A percentile compares a stretch with the other conserved stretches of the same genome.
These are phyloP conservation scores for Penicillium crustosum DNA, from an alignment of 2,329 filamentous ascomycete species.

Conservation along the genomic window DNA sequence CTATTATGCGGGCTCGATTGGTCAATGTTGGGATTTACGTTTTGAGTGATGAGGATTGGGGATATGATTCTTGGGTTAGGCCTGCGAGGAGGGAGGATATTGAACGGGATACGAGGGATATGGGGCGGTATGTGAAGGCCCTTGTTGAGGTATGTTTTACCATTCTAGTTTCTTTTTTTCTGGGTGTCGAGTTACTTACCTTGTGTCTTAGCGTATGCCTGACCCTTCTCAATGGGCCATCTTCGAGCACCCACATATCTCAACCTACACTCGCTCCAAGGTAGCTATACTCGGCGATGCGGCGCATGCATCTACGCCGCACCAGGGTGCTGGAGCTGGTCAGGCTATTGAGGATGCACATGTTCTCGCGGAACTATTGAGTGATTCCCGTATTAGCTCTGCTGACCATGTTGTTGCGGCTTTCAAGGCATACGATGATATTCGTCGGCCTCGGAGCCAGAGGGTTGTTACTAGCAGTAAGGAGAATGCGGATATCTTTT, in stretches of 20 bases:
- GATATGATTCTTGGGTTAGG: constrained; percentile 33
- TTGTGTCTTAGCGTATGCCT: constrained; percentile 26
- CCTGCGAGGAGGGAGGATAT: constrained; percentile 33
- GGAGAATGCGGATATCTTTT: constrained; percentile 40
- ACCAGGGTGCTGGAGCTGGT: constrained; percentile 42
- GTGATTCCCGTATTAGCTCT: constrained; percentile 34
- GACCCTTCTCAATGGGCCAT: constrained; percentile 40
- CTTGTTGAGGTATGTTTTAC: constrained; percentile 28
- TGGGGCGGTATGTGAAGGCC: constrained; percentile 31
- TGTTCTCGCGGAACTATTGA: constrained; percentile 48
- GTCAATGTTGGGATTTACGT: constrained; percentile 36
- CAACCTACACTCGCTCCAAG: constrained; percentile 31
- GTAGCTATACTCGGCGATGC: constrained; percentile 41
- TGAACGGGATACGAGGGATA: constrained; percentile 26
- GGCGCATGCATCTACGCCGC: constrained; percentile 41
- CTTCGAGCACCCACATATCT: constrained; percentile 35
- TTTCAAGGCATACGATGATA: constrained; percentile 54
- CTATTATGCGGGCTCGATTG: constrained; percentile 34
- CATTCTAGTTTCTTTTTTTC: neutral
- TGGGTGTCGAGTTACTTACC: neutral
- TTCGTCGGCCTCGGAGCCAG: constrained; percentile 52
- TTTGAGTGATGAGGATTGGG: constrained; percentile 27
- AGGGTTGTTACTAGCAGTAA: constrained; percentile 53
- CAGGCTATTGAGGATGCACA: constrained; percentile 42
- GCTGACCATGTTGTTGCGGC: constrained; percentile 43